These are phyloP conservation scores for Fusarium denticulatum DNA, from an alignment of 2,329 filamentous ascomycete genomes.

Conservation along the genomic window DNA sequence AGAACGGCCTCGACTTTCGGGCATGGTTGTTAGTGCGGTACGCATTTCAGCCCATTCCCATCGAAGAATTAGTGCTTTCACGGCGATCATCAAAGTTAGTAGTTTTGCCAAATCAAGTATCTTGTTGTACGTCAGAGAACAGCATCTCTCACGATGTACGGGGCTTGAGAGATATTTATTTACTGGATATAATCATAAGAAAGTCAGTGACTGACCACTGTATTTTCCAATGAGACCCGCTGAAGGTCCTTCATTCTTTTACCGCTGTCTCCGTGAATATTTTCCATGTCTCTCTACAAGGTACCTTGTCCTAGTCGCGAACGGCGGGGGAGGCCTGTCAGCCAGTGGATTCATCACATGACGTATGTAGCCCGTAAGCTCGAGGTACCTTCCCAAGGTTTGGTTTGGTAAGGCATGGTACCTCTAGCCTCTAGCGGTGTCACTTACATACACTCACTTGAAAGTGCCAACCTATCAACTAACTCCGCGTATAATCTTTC, in stretches of 20 bases:
- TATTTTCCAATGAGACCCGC: neutral
- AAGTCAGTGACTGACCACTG: neutral
- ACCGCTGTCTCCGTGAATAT: neutral
- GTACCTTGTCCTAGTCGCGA: neutral
- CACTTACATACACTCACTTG: conserved; percentile 35
- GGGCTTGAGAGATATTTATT: neutral
- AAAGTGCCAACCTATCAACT: conserved; percentile 33
- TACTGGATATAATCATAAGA: neutral
- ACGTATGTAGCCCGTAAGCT: conserved; percentile 28
- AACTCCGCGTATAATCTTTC: conserved; percentile 34
- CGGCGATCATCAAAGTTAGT: neutral
- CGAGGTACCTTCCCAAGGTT: neutral
- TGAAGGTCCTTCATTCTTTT: neutral
- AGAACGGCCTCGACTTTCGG: neutral
- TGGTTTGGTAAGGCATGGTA: neutral
- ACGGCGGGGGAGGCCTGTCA: conserved; percentile 21
- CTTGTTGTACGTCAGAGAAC: neutral
- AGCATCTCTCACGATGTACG: neutral
- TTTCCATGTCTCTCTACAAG: neutral
- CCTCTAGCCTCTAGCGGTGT: conserved; percentile 30
- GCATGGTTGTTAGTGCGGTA: neutral
- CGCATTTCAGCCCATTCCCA: neutral
- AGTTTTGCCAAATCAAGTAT: neutral
- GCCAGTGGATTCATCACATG: conserved; percentile 40
- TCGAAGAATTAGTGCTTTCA: conserved; percentile 1